Base-by-base conservation (phyloP, 106 monocot genomes). In the Agapanthus africanus region DNA sequence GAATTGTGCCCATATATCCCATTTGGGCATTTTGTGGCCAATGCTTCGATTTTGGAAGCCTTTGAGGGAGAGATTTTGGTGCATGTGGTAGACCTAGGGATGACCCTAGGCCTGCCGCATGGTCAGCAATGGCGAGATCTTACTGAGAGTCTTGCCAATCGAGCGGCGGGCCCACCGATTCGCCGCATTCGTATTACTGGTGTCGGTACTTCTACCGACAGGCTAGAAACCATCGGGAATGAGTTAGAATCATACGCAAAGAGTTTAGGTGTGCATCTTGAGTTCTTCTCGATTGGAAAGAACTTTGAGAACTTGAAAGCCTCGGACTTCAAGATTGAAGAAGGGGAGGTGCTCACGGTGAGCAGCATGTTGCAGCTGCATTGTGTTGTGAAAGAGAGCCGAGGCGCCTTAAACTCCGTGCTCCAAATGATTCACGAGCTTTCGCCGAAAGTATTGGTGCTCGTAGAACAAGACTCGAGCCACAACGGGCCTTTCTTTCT, bases 401-500 rank as follows among this genome's bases (percentile, higher is more conserved):
- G 71, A 3, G 75, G 76, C 11, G 75, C 74, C 5, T 19, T 76
- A 22, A 78, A 78, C 60, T 72, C 78, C 0, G 78, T 81, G 16
- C 77, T 81, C 2, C 72, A 67, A 31, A 68, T 61, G 32, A 59
- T 81, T n/a, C 72, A 57, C 32, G 73, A 67, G 67, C 76, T 81
- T 8, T 68, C 76, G 7, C 81, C 81, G 0, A 68, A 22, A 54
- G 54, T 73, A 28, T 22, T 81, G 57, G 77, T 73, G 11, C 54
- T 81, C 4, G 77, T 73, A 15, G 76, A 81, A 72, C 81, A 81
- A 63, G 81, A 81, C 30, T 61, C 72, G 34, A 73, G 71, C 64
- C 81, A 81, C 72, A 81, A 81, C 51, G 76, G 81, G 27, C 72
- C 81, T 0, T 77, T 73, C 54, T 77, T 81, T 38, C 67, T 71